Base-by-base conservation (phyloP, 148 eudicot species). In the Polygonum maritimum region DNA sequence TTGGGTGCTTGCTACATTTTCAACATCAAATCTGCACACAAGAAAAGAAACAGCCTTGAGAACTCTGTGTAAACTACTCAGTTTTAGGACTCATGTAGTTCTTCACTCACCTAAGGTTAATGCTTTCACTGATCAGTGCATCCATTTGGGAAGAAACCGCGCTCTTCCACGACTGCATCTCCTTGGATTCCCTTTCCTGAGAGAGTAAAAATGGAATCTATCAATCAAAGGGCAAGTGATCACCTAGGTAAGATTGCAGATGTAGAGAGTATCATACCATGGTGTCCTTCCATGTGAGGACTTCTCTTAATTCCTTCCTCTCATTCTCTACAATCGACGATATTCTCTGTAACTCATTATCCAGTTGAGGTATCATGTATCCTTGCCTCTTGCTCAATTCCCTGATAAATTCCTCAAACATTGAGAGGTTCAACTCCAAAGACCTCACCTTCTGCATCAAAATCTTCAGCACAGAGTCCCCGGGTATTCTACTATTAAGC, bases 391-490 rank as follows among this genome's bases (percentile, higher is more conserved):
- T 84, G 81, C 84, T 86, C 69, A 92, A 69, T 75, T 90, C 89
- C 83, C 87, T 86, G 35, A 94, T 78, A 81, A 87, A 92, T 79
- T 91, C 92, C 87, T 94, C 98, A 79, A 94, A 76, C 19, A 85
- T 77, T 21, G 93, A 87, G 55, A 94, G 82, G 65, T 94, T 94
- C 67, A 83, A 36, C 80, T 94, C 98, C 63, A 94, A 83, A 63
- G 95, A 85, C 80, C 91, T 85, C 63, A 94, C 97, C 78, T 89
- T 94, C 81, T 90, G 98, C 89, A 94, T 84, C 81, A 94, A 78
- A 71, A 94, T 90, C 83, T 92, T 94, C 51, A 94, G 81, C 73
- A 89, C 97, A 18, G 89, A 86, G 77, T 92, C 97, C 40, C 89
- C 87, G 8, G 91, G 97, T 77, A 85, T 82, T 81, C 98, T 88